These are phyloP conservation scores for Beta vulgaris DNA, from an alignment of 148 eudicot genomes.

Conservation along the genomic window DNA sequence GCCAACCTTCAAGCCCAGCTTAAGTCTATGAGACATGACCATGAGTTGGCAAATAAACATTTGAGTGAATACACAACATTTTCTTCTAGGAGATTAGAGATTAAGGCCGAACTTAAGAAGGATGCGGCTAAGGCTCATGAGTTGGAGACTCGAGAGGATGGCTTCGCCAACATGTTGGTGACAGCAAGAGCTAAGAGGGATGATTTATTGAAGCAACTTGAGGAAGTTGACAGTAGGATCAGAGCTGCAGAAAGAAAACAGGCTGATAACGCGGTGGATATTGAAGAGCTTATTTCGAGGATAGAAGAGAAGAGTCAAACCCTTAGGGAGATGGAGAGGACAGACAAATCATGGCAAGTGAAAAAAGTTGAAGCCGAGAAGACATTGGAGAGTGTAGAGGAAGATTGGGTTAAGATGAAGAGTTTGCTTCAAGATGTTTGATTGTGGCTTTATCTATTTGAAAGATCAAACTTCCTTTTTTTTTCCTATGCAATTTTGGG, in stretches of 20 bases:
- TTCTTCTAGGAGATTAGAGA: conserved; percentile 14
- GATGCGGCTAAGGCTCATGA: conserved; percentile 37
- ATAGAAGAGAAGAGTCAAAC: conserved; percentile 33
- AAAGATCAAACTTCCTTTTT: neutral
- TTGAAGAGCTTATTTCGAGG: conserved; percentile 31
- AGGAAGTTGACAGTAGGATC: conserved; percentile 32
- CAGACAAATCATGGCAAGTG: conserved; percentile 25
- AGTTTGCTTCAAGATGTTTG: conserved; percentile 28
- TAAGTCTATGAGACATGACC: conserved; percentile 24
- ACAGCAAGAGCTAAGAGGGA: conserved; percentile 33
- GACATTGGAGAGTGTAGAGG: conserved; percentile 32
- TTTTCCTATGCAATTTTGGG: neutral
- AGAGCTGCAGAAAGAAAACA: conserved; percentile 25
- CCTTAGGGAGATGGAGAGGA: conserved; percentile 36
- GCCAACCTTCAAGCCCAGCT: conserved; percentile 16
- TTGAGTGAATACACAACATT: conserved; percentile 24
- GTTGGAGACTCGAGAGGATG: conserved; percentile 38
- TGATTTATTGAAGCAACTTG: conserved; percentile 33
- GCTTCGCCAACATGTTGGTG: conserved; percentile 17
- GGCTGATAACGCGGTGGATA: conserved; percentile 25
- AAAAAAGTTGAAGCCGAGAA: conserved; percentile 30
- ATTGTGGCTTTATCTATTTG: neutral
- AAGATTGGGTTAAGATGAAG: conserved; percentile 32
- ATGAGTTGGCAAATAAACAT: conserved; percentile 26
- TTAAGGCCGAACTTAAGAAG: conserved; percentile 32